Base-by-base conservation (phyloP, 1,139 yeast genomes). In the Saccharomycopsis hybrid region DNA sequence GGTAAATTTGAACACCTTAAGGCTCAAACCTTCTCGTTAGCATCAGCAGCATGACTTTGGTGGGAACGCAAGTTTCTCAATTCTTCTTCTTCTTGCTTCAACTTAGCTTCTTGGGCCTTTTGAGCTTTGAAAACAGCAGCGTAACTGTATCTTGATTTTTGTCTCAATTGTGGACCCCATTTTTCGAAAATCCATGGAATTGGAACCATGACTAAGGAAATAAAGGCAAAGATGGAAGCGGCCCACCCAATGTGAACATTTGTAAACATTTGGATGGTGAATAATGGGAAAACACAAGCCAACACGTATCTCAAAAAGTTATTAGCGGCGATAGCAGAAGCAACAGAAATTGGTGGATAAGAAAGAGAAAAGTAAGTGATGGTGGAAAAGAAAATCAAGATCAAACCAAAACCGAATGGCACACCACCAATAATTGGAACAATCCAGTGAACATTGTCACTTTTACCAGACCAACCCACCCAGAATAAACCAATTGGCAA, bases 301-400 rank as follows among this genome's bases (percentile, higher is more conserved):
- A 66, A 59, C 61, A 76, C 55, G 60, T 84, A 85, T 65, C 92
- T 76, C 54, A 80, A 66, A 58, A 85, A 69, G 61, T 84, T 85
- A 65, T 85, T 85, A 3, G 95, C 95, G 43, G 92, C 92, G 53
- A 85, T 64, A 1, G 90, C 87, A 27, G 88, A 81, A 0, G 94
- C 92, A 39, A 84, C 82, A 37, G 76, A 73, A 44, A 77, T 64
- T 48, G 95, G 87, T 30, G 95, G 95, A 66, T 80, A 87, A 3
- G 86, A 66, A 72, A 80, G 73, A 39, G 87, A 75, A 63, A 86
- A 80, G 64, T 86, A 87, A 52, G 81, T 74, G 61, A 87, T 72
- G 41, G 81, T 78, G 11, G 86, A 70, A 65, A 86, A 85, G 72
- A 87, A 87, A 48, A 86, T 77, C 60, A 84, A 69, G 55, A 85